Base-by-base conservation (phyloP, 345 rosid genomes). In the Aquilaria yunnanensis region DNA sequence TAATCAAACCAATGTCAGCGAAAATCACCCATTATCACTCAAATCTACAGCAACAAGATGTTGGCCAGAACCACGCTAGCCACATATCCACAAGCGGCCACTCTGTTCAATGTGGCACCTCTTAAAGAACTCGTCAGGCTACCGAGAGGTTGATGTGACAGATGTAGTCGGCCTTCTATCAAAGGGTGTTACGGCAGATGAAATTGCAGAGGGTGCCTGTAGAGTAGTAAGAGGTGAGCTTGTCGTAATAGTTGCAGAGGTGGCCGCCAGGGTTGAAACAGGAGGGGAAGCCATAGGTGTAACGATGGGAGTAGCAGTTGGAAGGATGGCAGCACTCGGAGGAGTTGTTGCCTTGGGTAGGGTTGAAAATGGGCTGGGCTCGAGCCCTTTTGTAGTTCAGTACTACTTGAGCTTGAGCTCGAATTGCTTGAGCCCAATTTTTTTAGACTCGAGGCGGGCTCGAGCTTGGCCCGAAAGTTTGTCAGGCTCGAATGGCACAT, bases 41-140 rank as follows among this genome's bases (percentile, higher is more conserved):
- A 61, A 83, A 81, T 82, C 83, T 85, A 92, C 79, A 91, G 13
- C 67, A 83, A 67, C 77, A 83, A 59, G 4, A 70, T 75, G 2
- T 83, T 68, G n/a, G 84, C 70, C 29, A 74, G 65, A 23, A 72
- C 74, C 1, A 69, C 69, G 9, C 78, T 78, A 3, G 65, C 67
- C 6, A 71, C 58, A 57, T 76, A 74, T 49, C 83, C 85, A 32
- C 71, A 73, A 32, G 70, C 12, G 14, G 77, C 51, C 59, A 75
- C 72, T 70, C 85, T 82, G 62, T 64, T 80, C 68, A 75, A 47
- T 6, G 70, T 70, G 12, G 73, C 87, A n/a, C 63, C 75, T 69
- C 12, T 51, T 0, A 73, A 69, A 32, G 77, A 0, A 30, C 65
- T 10, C 14, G 14, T 2, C 12, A 54, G 50, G 23, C 67, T 4